These are phyloP conservation scores for Areca catechu DNA, from an alignment of 176 grass and related monocot genomes.

Conservation along the genomic window DNA sequence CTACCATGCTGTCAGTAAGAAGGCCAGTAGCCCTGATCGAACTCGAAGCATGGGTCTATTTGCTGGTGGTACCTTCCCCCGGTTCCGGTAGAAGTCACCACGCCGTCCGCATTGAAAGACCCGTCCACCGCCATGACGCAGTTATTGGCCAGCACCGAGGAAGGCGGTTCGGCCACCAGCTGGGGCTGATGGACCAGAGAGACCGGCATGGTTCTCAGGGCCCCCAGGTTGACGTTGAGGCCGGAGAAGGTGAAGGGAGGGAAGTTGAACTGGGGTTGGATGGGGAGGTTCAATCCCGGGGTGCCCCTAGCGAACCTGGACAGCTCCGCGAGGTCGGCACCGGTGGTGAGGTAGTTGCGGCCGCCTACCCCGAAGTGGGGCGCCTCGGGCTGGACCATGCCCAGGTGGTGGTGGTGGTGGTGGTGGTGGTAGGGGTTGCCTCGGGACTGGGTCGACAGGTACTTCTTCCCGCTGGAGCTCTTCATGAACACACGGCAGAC, in stretches of 20 bases:
- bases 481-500: conserved; percentile 80
- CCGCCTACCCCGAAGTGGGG: too few relatives aligned
- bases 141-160: too few relatives aligned
- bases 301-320: conserved; percentile 48
- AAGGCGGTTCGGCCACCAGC: too few relatives aligned
- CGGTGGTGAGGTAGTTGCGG: conserved; percentile 9
- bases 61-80: too few relatives aligned
- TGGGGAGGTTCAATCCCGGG: conserved; percentile 42
- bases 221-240: conserved; percentile 57
- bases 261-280: conserved; percentile 40
- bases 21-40: too few relatives aligned
- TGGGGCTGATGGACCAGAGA: neutral
- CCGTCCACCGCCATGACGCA: too few relatives aligned
- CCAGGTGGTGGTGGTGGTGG: too few relatives aligned
- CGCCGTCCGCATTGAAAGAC: too few relatives aligned
- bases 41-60: too few relatives aligned
- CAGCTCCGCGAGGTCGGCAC: conserved; percentile 44
- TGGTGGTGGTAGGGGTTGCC: conserved; percentile 37
- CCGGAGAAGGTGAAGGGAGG: conserved; percentile 31
- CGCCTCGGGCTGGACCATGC: too few relatives aligned
- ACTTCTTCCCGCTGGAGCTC: conserved; percentile 32
- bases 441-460: conserved; percentile 42
- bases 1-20: too few relatives aligned
- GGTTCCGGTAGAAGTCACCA: too few relatives aligned
- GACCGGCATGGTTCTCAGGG: neutral